Evolutionary conservation across 1,284 basidiomycete species (phyloP).

Genomic region (Pisolithus thermaeus): DNA sequence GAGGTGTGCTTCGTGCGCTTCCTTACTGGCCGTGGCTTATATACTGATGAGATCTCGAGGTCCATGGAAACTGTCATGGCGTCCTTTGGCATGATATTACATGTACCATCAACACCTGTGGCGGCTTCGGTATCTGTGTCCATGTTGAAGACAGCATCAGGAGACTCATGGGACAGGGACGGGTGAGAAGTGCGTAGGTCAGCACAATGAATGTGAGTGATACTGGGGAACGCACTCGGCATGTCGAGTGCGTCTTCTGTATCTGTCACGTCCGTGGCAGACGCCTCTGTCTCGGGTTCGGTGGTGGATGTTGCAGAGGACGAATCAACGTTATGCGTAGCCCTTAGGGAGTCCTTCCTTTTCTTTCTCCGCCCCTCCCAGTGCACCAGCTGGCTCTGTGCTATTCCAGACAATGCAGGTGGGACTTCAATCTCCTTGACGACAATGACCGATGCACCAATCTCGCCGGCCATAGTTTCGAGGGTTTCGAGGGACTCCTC

Average conservation of each 20-base stretch:
- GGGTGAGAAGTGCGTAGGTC: neutral
- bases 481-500: constrained; percentile 78
- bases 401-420: constrained; percentile 39
- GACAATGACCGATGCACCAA: constrained; percentile 84
- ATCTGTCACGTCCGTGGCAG: constrained; percentile 26
- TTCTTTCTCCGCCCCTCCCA: constrained; percentile 23
- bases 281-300: constrained; percentile 32
- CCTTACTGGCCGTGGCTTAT: constrained; percentile 62
- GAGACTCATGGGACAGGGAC: constrained; percentile 11
- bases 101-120: constrained; percentile 12
- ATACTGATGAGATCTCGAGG: constrained; percentile 64
- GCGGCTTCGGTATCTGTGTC: constrained; percentile 38
- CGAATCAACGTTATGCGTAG: constrained; percentile 11
- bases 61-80: constrained; percentile 36
- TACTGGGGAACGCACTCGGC: constrained; percentile 1
- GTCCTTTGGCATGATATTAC: constrained; percentile 10
- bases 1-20: constrained; percentile 28
- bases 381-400: constrained; percentile 22
- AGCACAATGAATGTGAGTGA: neutral
- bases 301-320: constrained; percentile 32
- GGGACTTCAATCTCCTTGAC: constrained; percentile 82
- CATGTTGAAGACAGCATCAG: constrained; percentile 42
- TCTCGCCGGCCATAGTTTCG: constrained; percentile 87
- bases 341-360: constrained; percentile 17
- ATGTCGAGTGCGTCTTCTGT: constrained; percentile 27